Conservation (phyloP, 257 asterid species). For the Handroanthus guayacan region DNA sequence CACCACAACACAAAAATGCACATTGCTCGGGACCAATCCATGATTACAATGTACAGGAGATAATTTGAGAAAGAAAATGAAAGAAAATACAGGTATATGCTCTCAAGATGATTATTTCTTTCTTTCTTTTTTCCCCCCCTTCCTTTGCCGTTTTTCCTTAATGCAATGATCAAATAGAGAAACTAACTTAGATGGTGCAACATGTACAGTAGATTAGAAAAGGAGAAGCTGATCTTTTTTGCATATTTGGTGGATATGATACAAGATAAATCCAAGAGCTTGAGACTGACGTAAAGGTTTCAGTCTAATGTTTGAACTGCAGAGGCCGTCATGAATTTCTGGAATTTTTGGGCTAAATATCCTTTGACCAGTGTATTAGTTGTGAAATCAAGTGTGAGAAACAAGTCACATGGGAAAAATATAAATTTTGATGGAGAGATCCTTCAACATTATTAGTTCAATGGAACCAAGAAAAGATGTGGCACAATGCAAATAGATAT, state of each 20-base stretch:
- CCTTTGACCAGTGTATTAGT: neutral
- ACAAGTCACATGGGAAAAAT: neutral
- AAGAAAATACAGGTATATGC: constrained; percentile 2
- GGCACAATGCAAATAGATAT: neutral
- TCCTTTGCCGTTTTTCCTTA: neutral
- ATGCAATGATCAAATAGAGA: constrained; percentile 18
- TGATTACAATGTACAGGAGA: neutral
- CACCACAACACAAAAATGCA: constrained; percentile 19
- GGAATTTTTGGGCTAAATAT: neutral
- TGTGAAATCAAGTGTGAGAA: neutral
- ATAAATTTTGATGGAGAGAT: neutral
- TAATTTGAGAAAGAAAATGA: constrained; percentile 7
- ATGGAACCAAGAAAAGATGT: neutral
- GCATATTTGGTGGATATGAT: constrained; percentile 18
- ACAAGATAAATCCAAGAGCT: constrained; percentile 11
- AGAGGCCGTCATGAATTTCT: constrained; percentile 1
- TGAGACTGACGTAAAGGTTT: neutral
- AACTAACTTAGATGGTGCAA: neutral
- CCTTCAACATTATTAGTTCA: neutral
- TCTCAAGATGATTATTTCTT: neutral
- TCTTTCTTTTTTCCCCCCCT: neutral
- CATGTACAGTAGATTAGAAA: constrained; percentile 9
- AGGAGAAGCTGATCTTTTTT: constrained; percentile 7
- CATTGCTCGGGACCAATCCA: constrained; percentile 17
- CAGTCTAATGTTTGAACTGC: constrained; percentile 23